Base-by-base conservation (phyloP, 768 basidiomycete genomes). In the Cubamyces lactineus region DNA sequence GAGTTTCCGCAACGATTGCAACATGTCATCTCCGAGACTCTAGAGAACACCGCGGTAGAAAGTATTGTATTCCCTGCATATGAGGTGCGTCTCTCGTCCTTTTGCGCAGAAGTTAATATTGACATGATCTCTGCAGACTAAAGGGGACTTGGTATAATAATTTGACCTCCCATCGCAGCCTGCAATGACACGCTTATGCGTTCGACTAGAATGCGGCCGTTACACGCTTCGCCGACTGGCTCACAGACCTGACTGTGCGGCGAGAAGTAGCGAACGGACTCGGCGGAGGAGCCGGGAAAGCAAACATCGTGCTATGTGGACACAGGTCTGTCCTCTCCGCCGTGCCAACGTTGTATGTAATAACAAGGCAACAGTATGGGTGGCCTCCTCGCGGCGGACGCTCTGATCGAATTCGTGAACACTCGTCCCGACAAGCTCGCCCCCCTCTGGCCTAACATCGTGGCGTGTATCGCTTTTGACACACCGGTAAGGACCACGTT, bases 151-250 rank as follows among this genome's bases (percentile, higher is more conserved):
- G 74, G 94, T 95, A 28, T 28, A 28, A 3, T 28, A 3, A 28
- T 28, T 28, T 3, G 3, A 28, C 28, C 28, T 28, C 28, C 7
- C 28, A 28, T 28, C 28, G 28, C n/a, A n/a, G n/a, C n/a, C n/a
- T n/a, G n/a, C n/a, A n/a, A 28, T 3, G 28, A 24, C 23, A 42
- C 11, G 5, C 9, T 12, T 7, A 43, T 53, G 47, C 30, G 62
- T 65, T 34, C 45, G 30, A 45, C 59, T 48, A 95, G 93, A 84
- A 81, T 48, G 87, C 87, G 70, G 93, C 95, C 15, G 89, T 94
- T 3, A 83, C 88, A 30, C 84, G 85, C 8, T 96, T 97, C 73
- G 86, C 92, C 8, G 94, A 96, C 70, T 97, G 95, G 96, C 83
- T 97, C 45, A 90, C 92, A 0, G 89, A 86, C n/a, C 75, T 92